Conservation (phyloP, 2,329 filamentous ascomycete species). For the Aureobasidium sp. region DNA sequence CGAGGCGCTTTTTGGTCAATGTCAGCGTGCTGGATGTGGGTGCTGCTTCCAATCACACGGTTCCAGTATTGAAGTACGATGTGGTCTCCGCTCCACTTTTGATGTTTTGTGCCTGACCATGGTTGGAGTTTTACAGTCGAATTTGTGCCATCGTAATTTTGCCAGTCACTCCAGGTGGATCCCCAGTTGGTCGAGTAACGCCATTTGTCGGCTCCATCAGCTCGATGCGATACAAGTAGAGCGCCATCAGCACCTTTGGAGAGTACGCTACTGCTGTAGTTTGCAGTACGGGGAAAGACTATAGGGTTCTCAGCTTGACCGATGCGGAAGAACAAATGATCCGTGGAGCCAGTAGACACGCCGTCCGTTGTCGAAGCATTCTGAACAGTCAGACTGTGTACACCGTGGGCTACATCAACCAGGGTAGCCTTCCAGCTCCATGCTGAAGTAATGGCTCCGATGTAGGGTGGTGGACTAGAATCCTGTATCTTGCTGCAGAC, state of each 20-base stretch:
- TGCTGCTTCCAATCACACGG: conserved; percentile 48
- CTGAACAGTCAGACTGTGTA: conserved; percentile 49
- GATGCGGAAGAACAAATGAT: conserved; percentile 54
- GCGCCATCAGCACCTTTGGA: conserved; percentile 27
- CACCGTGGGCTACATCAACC: conserved; percentile 49
- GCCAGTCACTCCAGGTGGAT: conserved; percentile 51
- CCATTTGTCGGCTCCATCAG: conserved; percentile 53
- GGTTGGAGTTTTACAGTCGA: conserved; percentile 37
- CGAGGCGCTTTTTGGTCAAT: conserved; percentile 31
- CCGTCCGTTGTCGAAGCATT: conserved; percentile 41
- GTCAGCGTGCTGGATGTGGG: conserved; percentile 53
- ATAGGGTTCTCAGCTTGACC: conserved; percentile 51
- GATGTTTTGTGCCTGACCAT: conserved; percentile 50
- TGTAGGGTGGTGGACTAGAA: conserved; percentile 30
- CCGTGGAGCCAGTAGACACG: conserved; percentile 40
- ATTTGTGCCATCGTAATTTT: conserved; percentile 45
- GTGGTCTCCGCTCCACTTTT: conserved; percentile 54
- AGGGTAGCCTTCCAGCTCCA: conserved; percentile 48
- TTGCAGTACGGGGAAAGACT: conserved; percentile 46
- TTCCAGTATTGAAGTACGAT: conserved; percentile 57
- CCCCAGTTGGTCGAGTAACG: conserved; percentile 56
- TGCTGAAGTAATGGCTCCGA: conserved; percentile 41
- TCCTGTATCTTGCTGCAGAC: conserved; percentile 36
- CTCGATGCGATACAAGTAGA: conserved; percentile 48
- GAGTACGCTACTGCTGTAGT: conserved; percentile 51